Percentiles rank a stretch among this genome's conserved stretches.
These are phyloP conservation scores for Cercospora citrullina DNA, from an alignment of 2,329 filamentous ascomycete species.

Conservation along the genomic window DNA sequence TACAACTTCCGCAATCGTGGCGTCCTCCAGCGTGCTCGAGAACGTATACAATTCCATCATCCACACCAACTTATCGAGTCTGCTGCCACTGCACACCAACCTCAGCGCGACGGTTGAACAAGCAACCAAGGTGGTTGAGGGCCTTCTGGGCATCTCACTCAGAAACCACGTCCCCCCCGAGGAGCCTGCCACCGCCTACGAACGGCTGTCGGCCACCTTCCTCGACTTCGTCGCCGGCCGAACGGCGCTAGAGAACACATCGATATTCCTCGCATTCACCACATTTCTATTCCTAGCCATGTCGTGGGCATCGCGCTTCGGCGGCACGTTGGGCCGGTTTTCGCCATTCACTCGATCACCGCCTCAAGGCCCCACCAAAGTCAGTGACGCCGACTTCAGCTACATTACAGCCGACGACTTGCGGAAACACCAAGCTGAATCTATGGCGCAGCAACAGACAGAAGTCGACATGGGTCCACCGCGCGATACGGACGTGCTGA, in stretches of 20 bases:
- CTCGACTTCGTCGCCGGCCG: constrained; percentile 32
- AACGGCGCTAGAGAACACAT: constrained; percentile 36
- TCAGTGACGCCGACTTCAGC: constrained; percentile 75
- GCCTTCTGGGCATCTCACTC: constrained; percentile 18
- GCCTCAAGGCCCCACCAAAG: constrained; percentile 50
- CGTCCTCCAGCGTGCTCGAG: constrained; percentile 30
- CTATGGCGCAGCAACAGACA: constrained; percentile 34
- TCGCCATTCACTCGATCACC: constrained; percentile 51
- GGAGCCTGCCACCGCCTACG: constrained; percentile 17
- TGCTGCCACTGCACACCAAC: constrained; percentile 16
- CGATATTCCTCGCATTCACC: constrained; percentile 35
- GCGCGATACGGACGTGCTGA: constrained; percentile 67
- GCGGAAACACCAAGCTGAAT: constrained; percentile 41
- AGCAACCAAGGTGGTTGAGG: constrained; percentile 21
- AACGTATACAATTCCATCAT: constrained; percentile 23
- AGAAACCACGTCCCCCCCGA: constrained; percentile 3
- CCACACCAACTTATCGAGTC: constrained; percentile 20
- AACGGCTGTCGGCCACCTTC: constrained; percentile 18
- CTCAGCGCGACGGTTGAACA: constrained; percentile 25
- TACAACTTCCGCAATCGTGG: constrained; percentile 30
- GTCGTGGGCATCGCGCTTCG: constrained; percentile 52
- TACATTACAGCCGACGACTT: constrained; percentile 81
- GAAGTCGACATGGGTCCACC: constrained; percentile 49
- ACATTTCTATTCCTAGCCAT: constrained; percentile 44
- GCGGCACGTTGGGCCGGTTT: constrained; percentile 47